These are phyloP conservation scores for Eleusine indica DNA, from an alignment of 176 grass and related monocot genomes.

Conservation along the genomic window DNA sequence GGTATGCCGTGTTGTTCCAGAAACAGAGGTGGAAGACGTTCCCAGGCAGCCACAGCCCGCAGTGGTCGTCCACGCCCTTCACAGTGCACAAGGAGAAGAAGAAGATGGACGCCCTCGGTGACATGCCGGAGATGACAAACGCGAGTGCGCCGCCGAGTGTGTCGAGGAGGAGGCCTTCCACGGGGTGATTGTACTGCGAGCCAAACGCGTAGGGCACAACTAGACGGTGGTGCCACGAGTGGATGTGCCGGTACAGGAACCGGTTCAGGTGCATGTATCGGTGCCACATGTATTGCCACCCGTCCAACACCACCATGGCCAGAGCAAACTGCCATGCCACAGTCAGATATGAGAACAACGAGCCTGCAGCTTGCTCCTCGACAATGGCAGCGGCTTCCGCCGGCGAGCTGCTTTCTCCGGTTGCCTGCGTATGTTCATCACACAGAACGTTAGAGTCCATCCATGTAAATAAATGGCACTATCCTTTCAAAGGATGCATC, in stretches of 20 bases:
- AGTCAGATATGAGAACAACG: not conserved
- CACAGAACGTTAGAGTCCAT: too few relatives aligned
- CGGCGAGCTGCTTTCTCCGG: not conserved
- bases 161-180: conserved; percentile 60
- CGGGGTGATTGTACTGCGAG: conserved; percentile 67
- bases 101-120: not conserved
- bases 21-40: conserved; percentile 54
- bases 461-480: too few relatives aligned
- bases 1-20: conserved; percentile 54
- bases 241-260: conserved; percentile 56
- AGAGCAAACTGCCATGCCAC: conserved; percentile 33
- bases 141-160: conserved; percentile 44
- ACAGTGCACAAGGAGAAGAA: conserved; percentile 61
- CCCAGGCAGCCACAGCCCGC: conserved; percentile 49
- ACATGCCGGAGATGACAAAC: conserved; percentile 46
- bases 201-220: conserved; percentile 61
- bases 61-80: conserved; percentile 70
- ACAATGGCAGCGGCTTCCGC: too few relatives aligned
- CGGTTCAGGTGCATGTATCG: conserved; percentile 45
- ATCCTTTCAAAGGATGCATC: too few relatives aligned
- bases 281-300: conserved; percentile 52
- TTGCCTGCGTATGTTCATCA: too few relatives aligned
- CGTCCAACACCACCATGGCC: conserved; percentile 62
- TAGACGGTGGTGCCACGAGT: conserved; percentile 74
- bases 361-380: not conserved